phyloP scores from a whole-genome alignment of 2,329 filamentous ascomycete genomes.

The Hirsutella thompsonii region DNA sequence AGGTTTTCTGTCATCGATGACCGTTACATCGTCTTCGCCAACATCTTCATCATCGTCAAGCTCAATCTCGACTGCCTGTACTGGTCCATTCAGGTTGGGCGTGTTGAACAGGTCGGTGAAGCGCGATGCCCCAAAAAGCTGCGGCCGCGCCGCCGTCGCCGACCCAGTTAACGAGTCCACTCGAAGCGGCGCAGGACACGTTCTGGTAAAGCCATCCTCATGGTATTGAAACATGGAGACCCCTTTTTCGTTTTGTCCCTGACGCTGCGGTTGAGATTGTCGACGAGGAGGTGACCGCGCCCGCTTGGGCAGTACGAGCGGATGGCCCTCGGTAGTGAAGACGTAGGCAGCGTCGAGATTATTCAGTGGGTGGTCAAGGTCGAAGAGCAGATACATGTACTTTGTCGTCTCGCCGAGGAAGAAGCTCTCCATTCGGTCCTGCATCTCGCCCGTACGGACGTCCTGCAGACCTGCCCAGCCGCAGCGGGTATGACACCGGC shows the following conservation, averaged over 20 bases:
- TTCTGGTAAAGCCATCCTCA: slow-evolving; percentile 36
- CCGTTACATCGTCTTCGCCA: no score
- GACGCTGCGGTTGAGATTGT: background rate
- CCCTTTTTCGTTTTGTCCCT: slow-evolving; percentile 5
- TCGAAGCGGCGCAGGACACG: slow-evolving; percentile 49
- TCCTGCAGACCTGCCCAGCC: slow-evolving; percentile 88
- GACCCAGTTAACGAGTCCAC: slow-evolving; percentile 60
- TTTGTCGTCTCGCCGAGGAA: slow-evolving; percentile 94
- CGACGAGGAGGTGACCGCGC: slow-evolving; percentile 7
- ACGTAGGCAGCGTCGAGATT: slow-evolving; percentile 77
- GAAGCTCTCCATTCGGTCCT: slow-evolving; percentile 97
- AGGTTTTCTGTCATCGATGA: no score
- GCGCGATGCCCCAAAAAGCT: slow-evolving; percentile 81
- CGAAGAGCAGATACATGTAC: slow-evolving; percentile 87
- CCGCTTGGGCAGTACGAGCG: slow-evolving; percentile 61
- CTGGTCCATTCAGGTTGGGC: slow-evolving; percentile 44
- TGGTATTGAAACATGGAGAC: slow-evolving; percentile 21
- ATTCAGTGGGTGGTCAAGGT: slow-evolving; percentile 76
- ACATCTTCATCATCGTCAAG: slow-evolving; percentile 19
- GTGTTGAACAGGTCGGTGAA: slow-evolving; percentile 72
- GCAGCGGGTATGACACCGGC: slow-evolving; percentile 79
- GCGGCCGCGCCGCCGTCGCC: slow-evolving; percentile 61
- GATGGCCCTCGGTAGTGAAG: slow-evolving; percentile 93
- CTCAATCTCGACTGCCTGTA: slow-evolving; percentile 25
- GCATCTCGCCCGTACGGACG: slow-evolving; percentile 70